phyloP scores from a whole-genome alignment of 768 basidiomycete genomes.

The Amanita rubescens region DNA sequence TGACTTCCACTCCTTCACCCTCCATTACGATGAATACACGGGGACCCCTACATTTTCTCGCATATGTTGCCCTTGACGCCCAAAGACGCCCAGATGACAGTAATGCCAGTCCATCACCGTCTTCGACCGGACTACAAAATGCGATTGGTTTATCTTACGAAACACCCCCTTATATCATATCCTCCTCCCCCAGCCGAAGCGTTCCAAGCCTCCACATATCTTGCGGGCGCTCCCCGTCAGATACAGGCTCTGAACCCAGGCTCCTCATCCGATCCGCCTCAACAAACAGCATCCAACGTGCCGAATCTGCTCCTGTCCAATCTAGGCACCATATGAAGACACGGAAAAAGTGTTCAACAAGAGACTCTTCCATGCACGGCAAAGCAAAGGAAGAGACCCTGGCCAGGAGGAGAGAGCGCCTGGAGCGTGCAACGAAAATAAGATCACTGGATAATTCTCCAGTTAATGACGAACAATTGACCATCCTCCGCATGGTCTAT shows the following conservation, averaged over 20 bases:
- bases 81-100: slow-evolving; percentile 11
- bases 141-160: slow-evolving; percentile 15
- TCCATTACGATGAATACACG: slow-evolving; percentile 22
- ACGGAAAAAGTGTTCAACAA: slow-evolving; percentile 19
- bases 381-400: slow-evolving; percentile 25
- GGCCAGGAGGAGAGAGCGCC: slow-evolving; percentile 24
- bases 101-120: slow-evolving; percentile 11
- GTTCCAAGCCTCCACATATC: slow-evolving; percentile 21
- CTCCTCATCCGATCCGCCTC: slow-evolving; percentile 24
- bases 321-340: slow-evolving; percentile 19
- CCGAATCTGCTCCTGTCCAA: slow-evolving; percentile 14
- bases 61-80: slow-evolving; percentile 25
- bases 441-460: slow-evolving; percentile 47
- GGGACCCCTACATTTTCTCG: slow-evolving; percentile 31
- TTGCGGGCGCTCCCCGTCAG: slow-evolving; percentile 15
- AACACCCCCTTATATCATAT: slow-evolving; percentile 11
- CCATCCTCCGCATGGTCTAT: slow-evolving; percentile 56
- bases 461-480: slow-evolving; percentile 47
- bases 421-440: slow-evolving; percentile 32
- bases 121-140: slow-evolving; percentile 8
- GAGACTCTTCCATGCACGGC: slow-evolving; percentile 18
- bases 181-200: slow-evolving; percentile 15
- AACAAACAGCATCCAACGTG: slow-evolving; percentile 17
- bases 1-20: slow-evolving; percentile 10
- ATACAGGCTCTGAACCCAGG: slow-evolving; percentile 14